Evolutionary conservation across 441 rosid genomes (phyloP), one percentile per base, ranked within the genome.

Genomic region (Bruguiera hainesii): DNA sequence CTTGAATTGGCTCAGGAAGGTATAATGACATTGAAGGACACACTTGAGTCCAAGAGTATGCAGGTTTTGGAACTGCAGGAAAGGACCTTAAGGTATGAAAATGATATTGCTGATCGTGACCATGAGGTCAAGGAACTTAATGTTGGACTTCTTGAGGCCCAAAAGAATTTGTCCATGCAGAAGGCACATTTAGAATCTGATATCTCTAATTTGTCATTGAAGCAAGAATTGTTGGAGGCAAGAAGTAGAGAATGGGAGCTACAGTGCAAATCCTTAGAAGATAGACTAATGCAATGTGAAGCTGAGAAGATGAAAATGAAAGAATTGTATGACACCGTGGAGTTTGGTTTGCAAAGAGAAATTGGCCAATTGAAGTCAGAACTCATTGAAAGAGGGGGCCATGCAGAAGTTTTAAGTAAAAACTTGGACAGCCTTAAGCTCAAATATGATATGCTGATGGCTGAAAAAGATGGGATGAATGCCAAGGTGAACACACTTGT

Each of bases 401-500:
- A 42, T 5, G 67, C 80, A 10, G 87, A 87, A 61, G 72, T 65
- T n/a, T 66, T 88, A 67, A 84, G 84, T 75, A 87, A 82, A 75
- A 76, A 75, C 49, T 62, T 83, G 15, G 91, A 85, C 67, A 72
- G 16, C 13, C 72, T 82, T 6, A 87, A 86, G 70, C 66, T 78
- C 72, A 82, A 80, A 28, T 75, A 76, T 28, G 90, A 88, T 59
- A 80, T 73, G 89, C 75, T 90, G 7, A 69, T 73, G 84, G 82
- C 82, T 11, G 93, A 88, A 75, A 89, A 76, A 74, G 93, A 89
- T 65, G 84, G 52, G 75, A 46, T 80, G 60, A 76, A 11, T 72
- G 93, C 89, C 9, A 76, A 82, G 78, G 64, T 84, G 48, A 66
- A 81, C 63, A 79, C 68, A 8, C 75, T 86, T 21, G 46, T 52